Conservation (phyloP, 495 filamentous ascomycete genomes). For the Hypomontagnella monticulosa region DNA sequence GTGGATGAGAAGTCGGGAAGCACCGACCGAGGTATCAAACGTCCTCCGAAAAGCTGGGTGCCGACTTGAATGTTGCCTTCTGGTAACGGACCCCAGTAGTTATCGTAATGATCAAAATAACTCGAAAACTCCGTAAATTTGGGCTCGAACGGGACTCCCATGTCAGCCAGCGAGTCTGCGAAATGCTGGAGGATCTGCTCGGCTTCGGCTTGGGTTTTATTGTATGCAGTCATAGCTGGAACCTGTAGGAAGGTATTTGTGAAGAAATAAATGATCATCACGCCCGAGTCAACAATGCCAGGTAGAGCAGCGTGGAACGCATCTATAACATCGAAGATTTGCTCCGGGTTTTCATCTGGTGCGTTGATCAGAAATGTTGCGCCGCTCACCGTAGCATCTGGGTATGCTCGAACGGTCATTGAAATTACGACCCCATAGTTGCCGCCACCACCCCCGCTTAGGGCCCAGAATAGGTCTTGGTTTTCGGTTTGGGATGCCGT, state of each 20-base stretch:
- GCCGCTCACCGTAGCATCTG: constrained; percentile 39
- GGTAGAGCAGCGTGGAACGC: constrained; percentile 55
- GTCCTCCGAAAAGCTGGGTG: constrained; percentile 62
- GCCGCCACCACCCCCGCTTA: constrained; percentile 65
- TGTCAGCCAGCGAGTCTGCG: constrained; percentile 34
- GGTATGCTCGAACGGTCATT: constrained; percentile 52
- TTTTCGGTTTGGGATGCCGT: constrained; percentile 57
- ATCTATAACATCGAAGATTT: constrained; percentile 52
- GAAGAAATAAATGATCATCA: constrained; percentile 60
- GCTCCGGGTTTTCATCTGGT: constrained; percentile 40
- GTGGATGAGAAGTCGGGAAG: constrained; percentile 56
- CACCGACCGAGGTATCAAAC: constrained; percentile 63
- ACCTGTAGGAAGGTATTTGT: constrained; percentile 56
- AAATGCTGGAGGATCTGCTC: constrained; percentile 43
- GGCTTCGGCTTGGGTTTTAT: constrained; percentile 47
- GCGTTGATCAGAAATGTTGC: constrained; percentile 38
- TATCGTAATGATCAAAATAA: constrained; percentile 56
- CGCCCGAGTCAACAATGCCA: constrained; percentile 61
- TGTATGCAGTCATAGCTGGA: constrained; percentile 49
- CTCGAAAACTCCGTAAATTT: constrained; percentile 51
- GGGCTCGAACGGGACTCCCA: constrained; percentile 26
- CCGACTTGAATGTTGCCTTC: constrained; percentile 53
- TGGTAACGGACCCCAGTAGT: constrained; percentile 47
- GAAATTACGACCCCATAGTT: constrained; percentile 65
- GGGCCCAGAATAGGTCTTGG: constrained; percentile 69